A percentile compares a stretch with the other conserved stretches of the same genome.
phyloP scores from a whole-genome alignment of 75 land plant genomes.

The Ceratopteris richardii region DNA sequence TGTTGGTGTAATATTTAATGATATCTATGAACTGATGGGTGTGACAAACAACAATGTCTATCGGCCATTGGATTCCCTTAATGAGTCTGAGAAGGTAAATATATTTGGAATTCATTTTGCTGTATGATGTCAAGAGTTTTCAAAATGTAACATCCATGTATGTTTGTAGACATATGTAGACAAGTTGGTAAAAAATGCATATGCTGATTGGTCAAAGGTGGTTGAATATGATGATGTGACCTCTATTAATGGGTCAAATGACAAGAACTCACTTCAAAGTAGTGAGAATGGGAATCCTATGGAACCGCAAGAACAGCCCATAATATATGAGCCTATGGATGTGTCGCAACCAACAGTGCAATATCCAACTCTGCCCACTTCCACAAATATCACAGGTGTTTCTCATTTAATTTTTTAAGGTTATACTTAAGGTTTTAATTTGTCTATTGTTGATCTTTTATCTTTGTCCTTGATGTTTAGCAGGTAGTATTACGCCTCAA shows the following conservation, averaged over 20 bases:
- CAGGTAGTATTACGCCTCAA: slow-evolving; percentile 8
- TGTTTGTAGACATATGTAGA: slow-evolving; percentile 61
- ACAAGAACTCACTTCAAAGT: slow-evolving; percentile 4
- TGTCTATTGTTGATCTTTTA: too few species aligned
- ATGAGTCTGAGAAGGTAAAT: slow-evolving; percentile 82
- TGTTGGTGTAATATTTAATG: slow-evolving; percentile 82
- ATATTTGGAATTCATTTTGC: too few species aligned
- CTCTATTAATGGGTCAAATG: slow-evolving; percentile 24
- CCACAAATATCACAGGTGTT: slow-evolving; percentile 15
- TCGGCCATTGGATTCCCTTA: slow-evolving; percentile 62
- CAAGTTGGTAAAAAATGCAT: slow-evolving; percentile 74
- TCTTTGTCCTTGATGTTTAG: not conserved
- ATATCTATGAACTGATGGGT: slow-evolving; percentile 76
- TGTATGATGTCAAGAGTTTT: not conserved
- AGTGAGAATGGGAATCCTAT: too few species aligned
- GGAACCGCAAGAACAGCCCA: slow-evolving; percentile 14
- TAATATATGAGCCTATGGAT: slow-evolving; percentile 22
- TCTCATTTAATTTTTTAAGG: too few species aligned
- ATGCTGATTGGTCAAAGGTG: slow-evolving; percentile 81
- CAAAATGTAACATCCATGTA: too few species aligned
- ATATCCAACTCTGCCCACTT: slow-evolving; percentile 21
- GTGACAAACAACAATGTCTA: slow-evolving; percentile 58
- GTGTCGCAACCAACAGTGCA: slow-evolving; percentile 10
- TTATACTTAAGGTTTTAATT: too few species aligned
- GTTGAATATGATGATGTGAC: slow-evolving; percentile 79